Conservation (phyloP, 1,139 yeast genomes). For the Blastobotrys indianensis region DNA sequence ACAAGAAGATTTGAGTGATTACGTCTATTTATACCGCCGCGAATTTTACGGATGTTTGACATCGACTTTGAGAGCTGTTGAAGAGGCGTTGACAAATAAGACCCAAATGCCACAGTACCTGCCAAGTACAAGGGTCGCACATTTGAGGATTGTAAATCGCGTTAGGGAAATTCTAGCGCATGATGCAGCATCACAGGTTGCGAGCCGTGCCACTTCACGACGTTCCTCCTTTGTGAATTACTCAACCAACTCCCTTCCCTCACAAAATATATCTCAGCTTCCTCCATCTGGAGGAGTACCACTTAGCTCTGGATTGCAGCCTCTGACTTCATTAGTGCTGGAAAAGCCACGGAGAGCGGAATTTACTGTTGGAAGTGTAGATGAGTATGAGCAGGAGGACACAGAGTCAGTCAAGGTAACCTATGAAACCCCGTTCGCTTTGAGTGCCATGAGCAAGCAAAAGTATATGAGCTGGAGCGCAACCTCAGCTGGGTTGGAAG, state of each 20-base stretch:
- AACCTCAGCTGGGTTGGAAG: constrained; percentile 44
- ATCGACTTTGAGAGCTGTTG: constrained; percentile 37
- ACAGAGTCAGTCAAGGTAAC: too few relatives aligned
- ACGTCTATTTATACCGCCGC: constrained; percentile 41
- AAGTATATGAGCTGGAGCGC: constrained; percentile 49
- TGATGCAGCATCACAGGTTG: constrained; percentile 7
- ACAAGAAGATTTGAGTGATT: constrained; percentile 39
- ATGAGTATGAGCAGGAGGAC: too few relatives aligned
- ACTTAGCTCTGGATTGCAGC: too few relatives aligned
- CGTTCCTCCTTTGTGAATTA: constrained; percentile 5
- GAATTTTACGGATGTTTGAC: constrained; percentile 40
- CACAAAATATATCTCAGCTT: too few relatives aligned
- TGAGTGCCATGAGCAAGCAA: constrained; percentile 30
- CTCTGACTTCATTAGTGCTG: too few relatives aligned
- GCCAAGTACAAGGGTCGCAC: constrained; percentile 46
- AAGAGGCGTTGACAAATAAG: constrained; percentile 40
- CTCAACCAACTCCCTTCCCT: too few relatives aligned
- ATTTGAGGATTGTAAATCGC: constrained; percentile 40
- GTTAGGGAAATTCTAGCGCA: constrained; percentile 34
- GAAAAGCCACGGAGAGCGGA: too few relatives aligned
- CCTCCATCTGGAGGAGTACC: too few relatives aligned
- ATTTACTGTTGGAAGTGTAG: too few relatives aligned
- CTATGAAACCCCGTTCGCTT: background rate
- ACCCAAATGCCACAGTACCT: constrained; percentile 45
- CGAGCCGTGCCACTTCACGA: constrained; percentile 10